phyloP scores from a whole-genome alignment of 2,329 filamentous ascomycete genomes.

The Talaromyces atroroseus region DNA sequence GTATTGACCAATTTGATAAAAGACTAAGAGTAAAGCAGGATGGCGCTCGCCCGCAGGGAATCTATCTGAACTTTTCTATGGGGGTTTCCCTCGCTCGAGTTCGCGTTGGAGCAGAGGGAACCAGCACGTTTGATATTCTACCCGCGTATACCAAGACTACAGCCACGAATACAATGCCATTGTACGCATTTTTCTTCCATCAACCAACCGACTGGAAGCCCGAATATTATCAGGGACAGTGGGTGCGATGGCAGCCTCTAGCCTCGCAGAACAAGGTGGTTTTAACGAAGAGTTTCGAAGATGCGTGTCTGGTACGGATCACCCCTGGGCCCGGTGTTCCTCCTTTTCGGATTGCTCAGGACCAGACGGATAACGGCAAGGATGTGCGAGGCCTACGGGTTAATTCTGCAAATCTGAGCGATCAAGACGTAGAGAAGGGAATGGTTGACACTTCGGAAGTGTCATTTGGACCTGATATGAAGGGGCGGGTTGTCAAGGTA shows the following conservation, averaged over 20 bases:
- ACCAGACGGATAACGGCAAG: neutral
- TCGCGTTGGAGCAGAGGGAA: neutral
- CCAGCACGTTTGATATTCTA: neutral
- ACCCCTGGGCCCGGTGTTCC: neutral
- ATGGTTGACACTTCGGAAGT: neutral
- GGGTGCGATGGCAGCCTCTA: neutral
- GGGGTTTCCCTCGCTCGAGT: neutral
- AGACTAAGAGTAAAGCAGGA: neutral
- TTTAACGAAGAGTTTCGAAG: neutral
- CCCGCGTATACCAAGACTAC: neutral
- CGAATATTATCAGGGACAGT: neutral
- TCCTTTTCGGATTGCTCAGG: neutral
- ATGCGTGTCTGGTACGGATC: neutral
- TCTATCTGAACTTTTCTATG: neutral
- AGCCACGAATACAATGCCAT: neutral
- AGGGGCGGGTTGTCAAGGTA: neutral
- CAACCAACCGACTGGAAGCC: neutral
- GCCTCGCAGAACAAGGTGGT: neutral
- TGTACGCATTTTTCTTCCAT: neutral
- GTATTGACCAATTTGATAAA: neutral
- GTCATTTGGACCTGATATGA: neutral
- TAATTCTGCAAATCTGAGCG: neutral
- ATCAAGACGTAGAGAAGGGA: neutral
- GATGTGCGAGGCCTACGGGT: neutral
- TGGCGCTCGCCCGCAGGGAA: neutral